Evolutionary conservation across 352 stramenopile species (phyloP), one percentile per base, ranked within the genome.

Genomic region (Salisapilia sapeloensis): DNA sequence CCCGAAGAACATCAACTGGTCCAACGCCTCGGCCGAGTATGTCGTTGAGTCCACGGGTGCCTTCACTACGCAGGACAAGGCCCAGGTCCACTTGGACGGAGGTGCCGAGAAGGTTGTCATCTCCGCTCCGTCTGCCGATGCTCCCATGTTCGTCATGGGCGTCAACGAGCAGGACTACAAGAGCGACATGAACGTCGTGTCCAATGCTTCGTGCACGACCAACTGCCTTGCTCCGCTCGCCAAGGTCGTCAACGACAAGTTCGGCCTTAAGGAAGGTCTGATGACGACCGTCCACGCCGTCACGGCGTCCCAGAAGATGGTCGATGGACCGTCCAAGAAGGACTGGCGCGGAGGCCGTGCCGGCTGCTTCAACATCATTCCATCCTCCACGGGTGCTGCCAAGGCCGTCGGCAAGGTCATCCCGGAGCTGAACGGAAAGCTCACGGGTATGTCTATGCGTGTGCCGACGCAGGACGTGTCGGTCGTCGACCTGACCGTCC

Each of bases 341-440:
- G 94, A 99, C 79, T 98, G 94, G 93, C 89, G 92, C 46, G 93
- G 86, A 47, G 94, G 94, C 50, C 92, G 94, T 75, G 91, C 81
- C 42, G 92, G 83, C 19, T 96, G 74, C 67, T 96, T 94, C 67
- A 99, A 98, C 82, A 97, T 98, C 60, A 98, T 98, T 52, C 94
- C 94, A n/a, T 96, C 79, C 37, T 97, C 86, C 7, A 98, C 92
- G 18, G 93, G 93, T 32, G 95, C 95, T 19, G 95, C 95, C 53
- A 98, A 98, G 83, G 95, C 95, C 48, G 94, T 98, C 39, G 95
- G 92, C 53, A 98, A 98, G 79, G 92, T 98, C 54, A 98, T 99
- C 50, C 85, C 85, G 17, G 61, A 62, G 40, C 51, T 94, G 36
- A 93, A 95, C 53, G 82, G 82, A 40, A 94, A 94, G 63, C 57